A percentile compares a stretch with the other conserved stretches of the same genome.
Evolutionary conservation across 805 yeast genomes (phyloP).

Genomic region (Vanderwaltozyma verrucispora): DNA sequence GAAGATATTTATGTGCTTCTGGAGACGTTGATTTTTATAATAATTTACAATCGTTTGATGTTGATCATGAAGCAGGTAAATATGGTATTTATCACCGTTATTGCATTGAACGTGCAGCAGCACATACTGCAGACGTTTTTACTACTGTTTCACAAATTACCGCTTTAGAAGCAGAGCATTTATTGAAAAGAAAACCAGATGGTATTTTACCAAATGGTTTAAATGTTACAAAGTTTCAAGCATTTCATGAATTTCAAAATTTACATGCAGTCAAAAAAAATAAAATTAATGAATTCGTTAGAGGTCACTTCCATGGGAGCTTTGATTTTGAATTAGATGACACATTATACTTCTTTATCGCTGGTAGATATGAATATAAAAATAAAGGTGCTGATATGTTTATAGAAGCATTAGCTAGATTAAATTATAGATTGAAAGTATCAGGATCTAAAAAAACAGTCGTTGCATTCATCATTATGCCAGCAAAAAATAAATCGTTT

Average conservation of each 20-base stretch:
- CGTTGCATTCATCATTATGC: constrained; percentile 97
- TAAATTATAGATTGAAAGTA: constrained; percentile 77
- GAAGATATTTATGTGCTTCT: constrained; percentile 93
- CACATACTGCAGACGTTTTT: constrained; percentile 92
- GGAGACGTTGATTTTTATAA: constrained; percentile 95
- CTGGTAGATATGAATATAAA: constrained; percentile 94
- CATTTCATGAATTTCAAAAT: constrained; percentile 96
- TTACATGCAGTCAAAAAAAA: constrained; percentile 87
- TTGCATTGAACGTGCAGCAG: constrained; percentile 93
- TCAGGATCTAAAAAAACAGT: constrained; percentile 81
- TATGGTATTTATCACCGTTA: constrained; percentile 95
- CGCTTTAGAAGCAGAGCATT: constrained; percentile 87
- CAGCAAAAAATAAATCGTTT: constrained; percentile 86
- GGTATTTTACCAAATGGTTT: constrained; percentile 96
- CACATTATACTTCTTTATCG: constrained; percentile 89
- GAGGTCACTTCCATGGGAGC: constrained; percentile 96
- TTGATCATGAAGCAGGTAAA: constrained; percentile 96
- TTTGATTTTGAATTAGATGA: constrained; percentile 90
- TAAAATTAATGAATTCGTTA: constrained; percentile 84
- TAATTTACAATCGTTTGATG: constrained; percentile 80
- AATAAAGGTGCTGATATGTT: constrained; percentile 95
- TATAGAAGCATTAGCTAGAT: constrained; percentile 84
- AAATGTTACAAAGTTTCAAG: constrained; percentile 91
- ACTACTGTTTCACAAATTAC: constrained; percentile 96
- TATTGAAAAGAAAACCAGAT: constrained; percentile 91